phyloP scores from a whole-genome alignment of 768 basidiomycete genomes.

The Lyophyllum semitale region DNA sequence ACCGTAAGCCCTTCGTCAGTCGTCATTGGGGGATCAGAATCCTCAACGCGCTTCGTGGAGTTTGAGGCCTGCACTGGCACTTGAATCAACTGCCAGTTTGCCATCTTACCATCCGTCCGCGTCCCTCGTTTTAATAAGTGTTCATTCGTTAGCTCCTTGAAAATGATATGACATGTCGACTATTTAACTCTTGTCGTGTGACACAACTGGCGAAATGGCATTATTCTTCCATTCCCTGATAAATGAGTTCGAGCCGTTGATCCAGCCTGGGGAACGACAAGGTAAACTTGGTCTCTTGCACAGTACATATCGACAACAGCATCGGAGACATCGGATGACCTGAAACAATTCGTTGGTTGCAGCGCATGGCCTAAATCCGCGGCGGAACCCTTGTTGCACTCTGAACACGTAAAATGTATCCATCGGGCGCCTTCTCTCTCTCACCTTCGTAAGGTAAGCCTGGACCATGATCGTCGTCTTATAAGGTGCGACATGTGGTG shows the following conservation, averaged over 20 bases:
- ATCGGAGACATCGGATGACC: no score
- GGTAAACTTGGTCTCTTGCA: no score
- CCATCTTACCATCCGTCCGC: no score
- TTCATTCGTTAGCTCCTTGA: no score
- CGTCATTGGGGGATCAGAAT: constrained; percentile 22
- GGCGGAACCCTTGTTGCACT: not conserved
- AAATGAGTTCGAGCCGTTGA: no score
- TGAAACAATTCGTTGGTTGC: not conserved
- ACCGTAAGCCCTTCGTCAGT: constrained; percentile 11
- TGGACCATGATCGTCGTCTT: not conserved
- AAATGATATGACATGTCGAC: no score
- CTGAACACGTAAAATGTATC: not conserved
- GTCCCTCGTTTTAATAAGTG: no score
- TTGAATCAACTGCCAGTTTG: no score
- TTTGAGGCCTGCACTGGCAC: constrained; percentile 14
- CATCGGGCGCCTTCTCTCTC: not conserved
- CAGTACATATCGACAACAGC: not conserved
- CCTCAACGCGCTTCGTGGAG: constrained; percentile 25
- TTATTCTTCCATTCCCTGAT: no score
- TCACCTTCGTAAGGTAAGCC: not conserved
- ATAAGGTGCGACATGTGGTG: not conserved
- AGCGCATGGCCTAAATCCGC: not conserved
- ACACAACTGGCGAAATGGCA: no score
- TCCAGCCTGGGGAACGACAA: no score
- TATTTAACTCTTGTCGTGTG: no score